These are phyloP conservation scores for Gaeumannomyces sp. DNA, from an alignment of 2,329 filamentous ascomycete species.

Conservation along the genomic window DNA sequence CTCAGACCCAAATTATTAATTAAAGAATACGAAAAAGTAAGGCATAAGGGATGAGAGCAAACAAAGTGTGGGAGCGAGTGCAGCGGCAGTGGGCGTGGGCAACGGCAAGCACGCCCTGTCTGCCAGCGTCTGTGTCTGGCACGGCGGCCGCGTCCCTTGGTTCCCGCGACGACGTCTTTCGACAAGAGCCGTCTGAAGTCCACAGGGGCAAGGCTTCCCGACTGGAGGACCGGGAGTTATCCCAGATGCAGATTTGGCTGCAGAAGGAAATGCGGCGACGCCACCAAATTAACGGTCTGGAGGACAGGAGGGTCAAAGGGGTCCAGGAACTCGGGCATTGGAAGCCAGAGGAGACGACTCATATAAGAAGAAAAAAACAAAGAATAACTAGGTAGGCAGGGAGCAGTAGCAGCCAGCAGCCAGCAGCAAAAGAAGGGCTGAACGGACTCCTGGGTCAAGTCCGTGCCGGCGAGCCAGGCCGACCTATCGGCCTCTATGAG, in stretches of 20 bases:
- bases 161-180: not conserved
- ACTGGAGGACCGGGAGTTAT: not conserved
- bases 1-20: no score
- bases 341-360: no score
- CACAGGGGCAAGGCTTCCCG: not conserved
- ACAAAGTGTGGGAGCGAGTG: not conserved
- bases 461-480: slow-evolving; percentile 3
- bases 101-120: no score
- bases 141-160: not conserved
- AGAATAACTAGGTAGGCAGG: not conserved
- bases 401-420: not conserved
- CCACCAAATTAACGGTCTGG: not conserved
- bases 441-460: not conserved
- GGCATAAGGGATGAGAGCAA: not conserved
- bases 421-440: not conserved
- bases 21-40: no score
- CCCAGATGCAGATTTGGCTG: slow-evolving; percentile 1
- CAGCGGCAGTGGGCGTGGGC: no score
- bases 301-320: not conserved
- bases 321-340: not conserved
- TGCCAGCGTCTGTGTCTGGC: not conserved
- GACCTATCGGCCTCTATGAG: not conserved
- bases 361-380: not conserved
- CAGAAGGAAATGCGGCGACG: not conserved
- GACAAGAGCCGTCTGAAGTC: slow-evolving; percentile 4